These are phyloP conservation scores for Beauveria asiatica DNA, from an alignment of 2,329 filamentous ascomycete genomes.

Conservation along the genomic window DNA sequence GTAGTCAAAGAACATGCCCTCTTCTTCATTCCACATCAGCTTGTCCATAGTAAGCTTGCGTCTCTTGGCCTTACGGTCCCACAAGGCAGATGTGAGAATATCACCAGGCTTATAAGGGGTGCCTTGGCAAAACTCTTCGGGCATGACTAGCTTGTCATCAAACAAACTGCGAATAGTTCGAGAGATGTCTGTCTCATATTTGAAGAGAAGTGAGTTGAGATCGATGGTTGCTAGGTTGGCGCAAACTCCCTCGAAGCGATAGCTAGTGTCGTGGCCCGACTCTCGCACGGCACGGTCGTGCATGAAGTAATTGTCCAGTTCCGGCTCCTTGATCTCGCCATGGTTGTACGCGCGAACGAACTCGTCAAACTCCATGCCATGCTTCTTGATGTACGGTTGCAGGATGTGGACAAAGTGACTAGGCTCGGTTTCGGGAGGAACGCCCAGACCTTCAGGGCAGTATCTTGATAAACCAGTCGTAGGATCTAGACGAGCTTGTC, in stretches of 20 bases:
- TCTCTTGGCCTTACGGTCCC: conserved; percentile 81
- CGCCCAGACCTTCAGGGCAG: conserved; percentile 71
- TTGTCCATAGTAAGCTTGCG: conserved; percentile 83
- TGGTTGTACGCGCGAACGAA: conserved; percentile 87
- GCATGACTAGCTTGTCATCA: conserved; percentile 72
- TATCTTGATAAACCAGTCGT: conserved; percentile 77
- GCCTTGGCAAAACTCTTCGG: conserved; percentile 68
- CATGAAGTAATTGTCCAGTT: conserved; percentile 89
- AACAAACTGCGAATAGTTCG: conserved; percentile 79
- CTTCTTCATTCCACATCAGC: conserved; percentile 84
- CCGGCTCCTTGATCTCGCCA: conserved; percentile 67
- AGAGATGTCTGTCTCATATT: conserved; percentile 92
- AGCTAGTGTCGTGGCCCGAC: conserved; percentile 93
- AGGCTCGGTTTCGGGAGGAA: conserved; percentile 86
- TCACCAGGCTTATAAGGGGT: conserved; percentile 55
- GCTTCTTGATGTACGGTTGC: conserved; percentile 73
- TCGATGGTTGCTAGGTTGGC: conserved; percentile 90
- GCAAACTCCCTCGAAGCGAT: conserved; percentile 80
- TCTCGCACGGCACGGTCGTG: conserved; percentile 94
- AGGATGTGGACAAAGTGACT: conserved; percentile 80
- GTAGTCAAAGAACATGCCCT: conserved; percentile 98
- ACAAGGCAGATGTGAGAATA: conserved; percentile 72
- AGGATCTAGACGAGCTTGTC: conserved; percentile 67
- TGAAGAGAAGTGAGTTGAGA: conserved; percentile 89
- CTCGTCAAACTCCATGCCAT: conserved; percentile 71